Evolutionary conservation across 345 rosid species (phyloP).

Genomic region (Trapa incisa): DNA sequence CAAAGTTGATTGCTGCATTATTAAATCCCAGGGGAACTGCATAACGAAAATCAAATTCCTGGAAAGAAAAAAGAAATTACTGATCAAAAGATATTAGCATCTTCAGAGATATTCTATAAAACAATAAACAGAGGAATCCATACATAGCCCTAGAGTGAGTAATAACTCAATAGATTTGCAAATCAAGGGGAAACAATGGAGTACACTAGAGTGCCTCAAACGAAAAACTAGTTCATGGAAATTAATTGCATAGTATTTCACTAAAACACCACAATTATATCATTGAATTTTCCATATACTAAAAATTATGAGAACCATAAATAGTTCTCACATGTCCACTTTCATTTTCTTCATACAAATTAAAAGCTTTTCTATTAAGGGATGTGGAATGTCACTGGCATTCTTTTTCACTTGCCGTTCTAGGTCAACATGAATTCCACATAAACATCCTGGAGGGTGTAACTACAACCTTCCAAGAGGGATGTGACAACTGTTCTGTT

Average conservation of each 20-base stretch:
- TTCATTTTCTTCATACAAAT: neutral
- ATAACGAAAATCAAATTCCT: constrained; percentile 83
- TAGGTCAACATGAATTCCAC: neutral
- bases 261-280: neutral
- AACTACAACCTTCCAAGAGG: neutral
- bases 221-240: neutral
- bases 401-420: neutral
- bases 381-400: neutral
- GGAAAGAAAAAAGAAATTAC: constrained; percentile 6
- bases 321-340: neutral
- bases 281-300: neutral
- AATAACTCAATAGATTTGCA: neutral
- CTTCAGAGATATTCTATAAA: neutral
- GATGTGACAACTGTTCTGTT: neutral
- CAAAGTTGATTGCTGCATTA: constrained; percentile 62
- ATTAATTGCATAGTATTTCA: neutral
- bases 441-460: neutral
- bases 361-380: neutral
- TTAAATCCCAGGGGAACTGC: constrained; percentile 75
- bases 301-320: neutral
- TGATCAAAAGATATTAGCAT: neutral
- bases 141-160: neutral
- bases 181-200: neutral
- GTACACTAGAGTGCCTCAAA: neutral
- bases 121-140: neutral